A percentile compares a stretch with the other conserved stretches of the same genome.
Conservation (phyloP, 2,329 filamentous ascomycete species). For the Helicocarpus griseus region DNA sequence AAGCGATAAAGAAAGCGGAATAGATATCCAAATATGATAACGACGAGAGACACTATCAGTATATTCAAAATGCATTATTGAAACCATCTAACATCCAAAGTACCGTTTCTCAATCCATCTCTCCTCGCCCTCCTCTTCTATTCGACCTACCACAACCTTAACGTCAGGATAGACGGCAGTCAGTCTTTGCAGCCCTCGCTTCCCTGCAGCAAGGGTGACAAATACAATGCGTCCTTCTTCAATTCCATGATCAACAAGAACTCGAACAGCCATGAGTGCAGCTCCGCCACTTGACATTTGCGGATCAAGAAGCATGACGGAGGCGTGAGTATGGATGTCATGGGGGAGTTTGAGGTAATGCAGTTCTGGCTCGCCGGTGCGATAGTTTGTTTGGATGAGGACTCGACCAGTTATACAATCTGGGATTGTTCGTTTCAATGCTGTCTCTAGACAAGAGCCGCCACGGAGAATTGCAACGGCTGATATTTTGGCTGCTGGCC, state of each 20-base stretch:
- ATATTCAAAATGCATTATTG: no score
- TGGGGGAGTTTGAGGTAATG: constrained; percentile 76
- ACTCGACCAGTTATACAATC: constrained; percentile 84
- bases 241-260: constrained; percentile 91
- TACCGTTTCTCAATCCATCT: constrained; percentile 87
- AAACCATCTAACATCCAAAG: constrained; percentile 59
- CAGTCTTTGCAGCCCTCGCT: constrained; percentile 71
- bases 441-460: constrained; percentile 78
- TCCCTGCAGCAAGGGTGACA: constrained; percentile 84
- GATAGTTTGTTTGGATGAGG: constrained; percentile 78
- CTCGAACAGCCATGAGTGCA: constrained; percentile 85
- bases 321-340: constrained; percentile 63
- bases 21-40: background rate
- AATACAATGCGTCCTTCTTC: constrained; percentile 75
- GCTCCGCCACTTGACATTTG: constrained; percentile 90
- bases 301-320: constrained; percentile 78
- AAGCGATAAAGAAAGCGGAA: background rate
- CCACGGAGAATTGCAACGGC: constrained; percentile 84
- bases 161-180: constrained; percentile 83
- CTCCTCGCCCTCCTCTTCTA: constrained; percentile 72
- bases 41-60: background rate
- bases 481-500: constrained; percentile 62
- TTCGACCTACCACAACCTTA: constrained; percentile 72
- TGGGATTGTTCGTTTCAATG: constrained; percentile 79
- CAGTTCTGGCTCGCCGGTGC: constrained; percentile 81